These are phyloP conservation scores for Ustilago loliicola DNA, from an alignment of 1,284 basidiomycete species.

Conservation along the genomic window DNA sequence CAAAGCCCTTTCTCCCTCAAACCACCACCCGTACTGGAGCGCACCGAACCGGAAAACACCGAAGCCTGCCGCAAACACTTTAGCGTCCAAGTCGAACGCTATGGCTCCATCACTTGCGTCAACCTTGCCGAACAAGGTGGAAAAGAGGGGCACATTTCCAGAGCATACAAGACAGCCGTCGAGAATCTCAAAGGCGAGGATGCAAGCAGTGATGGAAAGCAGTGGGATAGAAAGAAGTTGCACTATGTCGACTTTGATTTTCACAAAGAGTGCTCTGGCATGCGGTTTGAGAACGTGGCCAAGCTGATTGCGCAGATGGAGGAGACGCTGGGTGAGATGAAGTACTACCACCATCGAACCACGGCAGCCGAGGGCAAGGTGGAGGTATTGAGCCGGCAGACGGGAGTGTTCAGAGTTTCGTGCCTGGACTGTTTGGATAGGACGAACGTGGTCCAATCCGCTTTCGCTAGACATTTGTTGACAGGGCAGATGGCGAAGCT, in stretches of 20 bases:
- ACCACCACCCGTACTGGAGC: conserved; percentile 93
- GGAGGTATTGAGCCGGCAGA: conserved; percentile 74
- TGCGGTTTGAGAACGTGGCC: conserved; percentile 76
- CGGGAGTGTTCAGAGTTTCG: conserved; percentile 91
- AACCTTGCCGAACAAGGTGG: conserved; percentile 92
- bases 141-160: conserved; percentile 84
- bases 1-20: conserved; percentile 83
- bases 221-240: conserved; percentile 91
- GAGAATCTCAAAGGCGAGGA: conserved; percentile 81
- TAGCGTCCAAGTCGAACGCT: conserved; percentile 75
- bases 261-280: conserved; percentile 81
- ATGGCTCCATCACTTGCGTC: conserved; percentile 71
- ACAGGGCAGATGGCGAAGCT: conserved; percentile 75
- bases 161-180: conserved; percentile 81
- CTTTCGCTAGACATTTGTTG: conserved; percentile 86
- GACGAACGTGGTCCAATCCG: conserved; percentile 96
- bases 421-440: conserved; percentile 96
- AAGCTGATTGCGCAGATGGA: conserved; percentile 81
- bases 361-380: conserved; percentile 75
- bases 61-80: conserved; percentile 61
- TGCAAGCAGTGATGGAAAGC: conserved; percentile 76
- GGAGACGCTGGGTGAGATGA: conserved; percentile 77
- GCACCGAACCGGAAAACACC: conserved; percentile 84
- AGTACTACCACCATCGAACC: conserved; percentile 72
- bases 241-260: conserved; percentile 98